Percentiles rank a stretch among this genome's conserved stretches.
Evolutionary conservation across 768 basidiomycete species (phyloP).

Genomic region (Lactarius akahatsu): DNA sequence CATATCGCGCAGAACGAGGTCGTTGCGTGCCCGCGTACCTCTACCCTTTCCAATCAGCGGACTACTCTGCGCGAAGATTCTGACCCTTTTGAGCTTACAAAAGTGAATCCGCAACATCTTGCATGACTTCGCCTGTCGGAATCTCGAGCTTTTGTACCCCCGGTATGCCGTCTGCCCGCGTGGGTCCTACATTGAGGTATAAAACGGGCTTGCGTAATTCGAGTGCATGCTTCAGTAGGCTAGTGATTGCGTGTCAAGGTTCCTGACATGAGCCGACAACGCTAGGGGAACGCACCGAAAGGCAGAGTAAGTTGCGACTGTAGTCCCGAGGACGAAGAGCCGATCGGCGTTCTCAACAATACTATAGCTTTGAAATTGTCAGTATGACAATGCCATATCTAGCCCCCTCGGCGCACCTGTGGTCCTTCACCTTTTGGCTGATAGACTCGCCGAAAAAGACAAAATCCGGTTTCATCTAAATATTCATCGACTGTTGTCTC

Average conservation of each 20-base stretch:
- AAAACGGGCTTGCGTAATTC: conserved; percentile 75
- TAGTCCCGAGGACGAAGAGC: conserved; percentile 83
- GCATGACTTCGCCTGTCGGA: conserved; percentile 68
- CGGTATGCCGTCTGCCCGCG: conserved; percentile 70
- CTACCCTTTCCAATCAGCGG: conserved; percentile 37
- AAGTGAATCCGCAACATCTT: conserved; percentile 57
- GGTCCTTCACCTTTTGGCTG: conserved; percentile 55
- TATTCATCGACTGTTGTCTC: not conserved
- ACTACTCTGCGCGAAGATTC: not conserved
- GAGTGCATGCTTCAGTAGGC: conserved; percentile 77
- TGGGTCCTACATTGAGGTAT: conserved; percentile 84
- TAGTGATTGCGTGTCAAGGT: conserved; percentile 32
- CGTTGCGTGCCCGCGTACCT: conserved; percentile 43
- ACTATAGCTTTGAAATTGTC: conserved; percentile 44
- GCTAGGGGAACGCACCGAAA: conserved; percentile 55
- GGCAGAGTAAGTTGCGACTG: conserved; percentile 90
- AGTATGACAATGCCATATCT: conserved; percentile 13
- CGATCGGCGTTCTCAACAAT: conserved; percentile 61
- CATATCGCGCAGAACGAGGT: conserved; percentile 51
- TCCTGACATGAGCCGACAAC: not conserved
- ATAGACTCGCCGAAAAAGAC: conserved; percentile 94
- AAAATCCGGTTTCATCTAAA: conserved; percentile 75
- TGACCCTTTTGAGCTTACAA: conserved; percentile 47
- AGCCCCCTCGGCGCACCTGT: conserved; percentile 50
- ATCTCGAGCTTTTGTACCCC: conserved; percentile 81